phyloP scores from a whole-genome alignment of 768 basidiomycete genomes.

The Pleurotus sapidus region DNA sequence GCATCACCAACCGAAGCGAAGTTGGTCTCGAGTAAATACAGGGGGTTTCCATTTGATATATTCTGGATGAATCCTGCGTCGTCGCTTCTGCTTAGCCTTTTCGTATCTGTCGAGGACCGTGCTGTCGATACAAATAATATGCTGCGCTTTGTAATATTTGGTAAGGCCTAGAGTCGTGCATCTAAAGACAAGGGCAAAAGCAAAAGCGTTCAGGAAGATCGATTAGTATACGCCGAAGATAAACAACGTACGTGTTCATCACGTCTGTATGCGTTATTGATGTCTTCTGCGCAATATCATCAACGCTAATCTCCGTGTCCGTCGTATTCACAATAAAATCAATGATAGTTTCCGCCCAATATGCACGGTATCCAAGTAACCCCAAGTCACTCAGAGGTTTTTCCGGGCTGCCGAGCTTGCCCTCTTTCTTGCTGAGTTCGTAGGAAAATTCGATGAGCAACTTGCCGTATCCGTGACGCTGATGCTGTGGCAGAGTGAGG shows the following conservation, averaged over 20 bases:
- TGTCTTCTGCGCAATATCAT: slow-evolving; percentile 96
- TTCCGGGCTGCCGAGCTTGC: slow-evolving; percentile 94
- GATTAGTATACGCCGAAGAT: neutral
- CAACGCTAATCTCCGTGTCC: slow-evolving; percentile 84
- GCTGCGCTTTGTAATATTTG: slow-evolving; percentile 93
- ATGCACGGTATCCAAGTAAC: slow-evolving; percentile 88
- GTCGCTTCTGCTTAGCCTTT: slow-evolving; percentile 75
- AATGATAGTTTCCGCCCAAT: slow-evolving; percentile 97
- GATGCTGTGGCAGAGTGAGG: slow-evolving; percentile 96
- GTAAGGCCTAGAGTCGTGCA: slow-evolving; percentile 93
- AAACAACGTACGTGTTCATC: slow-evolving; percentile 88
- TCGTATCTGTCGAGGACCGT: slow-evolving; percentile 88
- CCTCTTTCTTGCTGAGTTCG: slow-evolving; percentile 94
- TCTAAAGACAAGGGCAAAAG: slow-evolving; percentile 35
- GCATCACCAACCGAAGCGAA: slow-evolving; percentile 67
- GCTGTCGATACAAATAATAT: slow-evolving; percentile 90
- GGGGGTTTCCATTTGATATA: slow-evolving; percentile 93
- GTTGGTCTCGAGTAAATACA: slow-evolving; percentile 85
- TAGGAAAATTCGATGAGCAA: slow-evolving; percentile 98
- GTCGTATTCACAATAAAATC: slow-evolving; percentile 77
- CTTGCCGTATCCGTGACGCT: slow-evolving; percentile 94
- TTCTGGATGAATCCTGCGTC: slow-evolving; percentile 76
- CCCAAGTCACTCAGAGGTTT: slow-evolving; percentile 96
- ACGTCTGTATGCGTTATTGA: slow-evolving; percentile 94
- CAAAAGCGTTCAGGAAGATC: neutral